Conservation (phyloP, 2,329 filamentous ascomycete genomes). For the Alternaria alternata region DNA sequence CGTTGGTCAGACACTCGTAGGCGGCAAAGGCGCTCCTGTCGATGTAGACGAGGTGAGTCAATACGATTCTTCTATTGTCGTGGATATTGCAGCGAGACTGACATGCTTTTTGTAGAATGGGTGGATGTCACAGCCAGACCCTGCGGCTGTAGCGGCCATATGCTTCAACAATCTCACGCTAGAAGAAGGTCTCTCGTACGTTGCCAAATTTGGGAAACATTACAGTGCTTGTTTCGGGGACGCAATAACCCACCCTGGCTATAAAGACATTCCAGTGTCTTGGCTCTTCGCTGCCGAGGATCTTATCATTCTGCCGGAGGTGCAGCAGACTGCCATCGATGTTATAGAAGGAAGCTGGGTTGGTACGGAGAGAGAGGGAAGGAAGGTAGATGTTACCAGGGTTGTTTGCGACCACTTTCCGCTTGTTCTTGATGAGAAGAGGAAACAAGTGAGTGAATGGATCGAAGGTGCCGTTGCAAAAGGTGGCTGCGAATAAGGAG, state of each 20-base stretch:
- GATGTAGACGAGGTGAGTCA: constrained; percentile 21
- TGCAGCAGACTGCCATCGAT: constrained; percentile 48
- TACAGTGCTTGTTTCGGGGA: constrained; percentile 46
- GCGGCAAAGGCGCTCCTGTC: constrained; percentile 1
- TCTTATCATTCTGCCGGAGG: constrained; percentile 36
- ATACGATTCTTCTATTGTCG: not conserved
- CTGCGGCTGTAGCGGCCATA: constrained; percentile 6
- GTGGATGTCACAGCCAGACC: constrained; percentile 24
- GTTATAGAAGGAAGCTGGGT: constrained; percentile 45
- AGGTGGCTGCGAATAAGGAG: constrained; percentile 4
- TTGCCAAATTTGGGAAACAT: constrained; percentile 38
- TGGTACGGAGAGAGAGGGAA: constrained; percentile 37
- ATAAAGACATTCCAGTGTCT: constrained; percentile 52
- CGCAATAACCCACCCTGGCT: constrained; percentile 51
- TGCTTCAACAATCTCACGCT: constrained; percentile 29
- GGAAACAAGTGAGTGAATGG: constrained; percentile 39
- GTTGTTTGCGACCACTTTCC: constrained; percentile 51
- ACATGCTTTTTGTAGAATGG: constrained; percentile 13
- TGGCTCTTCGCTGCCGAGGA: constrained; percentile 54
- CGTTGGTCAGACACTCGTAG: constrained; percentile 6
- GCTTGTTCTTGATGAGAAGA: constrained; percentile 28
- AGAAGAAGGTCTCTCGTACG: constrained; percentile 23
- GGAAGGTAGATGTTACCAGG: constrained; percentile 51
- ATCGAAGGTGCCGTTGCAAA: constrained; percentile 27
- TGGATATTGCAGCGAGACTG: not conserved